Conservation (phyloP, 345 rosid species). For the Eucalyptus paniculata region DNA sequence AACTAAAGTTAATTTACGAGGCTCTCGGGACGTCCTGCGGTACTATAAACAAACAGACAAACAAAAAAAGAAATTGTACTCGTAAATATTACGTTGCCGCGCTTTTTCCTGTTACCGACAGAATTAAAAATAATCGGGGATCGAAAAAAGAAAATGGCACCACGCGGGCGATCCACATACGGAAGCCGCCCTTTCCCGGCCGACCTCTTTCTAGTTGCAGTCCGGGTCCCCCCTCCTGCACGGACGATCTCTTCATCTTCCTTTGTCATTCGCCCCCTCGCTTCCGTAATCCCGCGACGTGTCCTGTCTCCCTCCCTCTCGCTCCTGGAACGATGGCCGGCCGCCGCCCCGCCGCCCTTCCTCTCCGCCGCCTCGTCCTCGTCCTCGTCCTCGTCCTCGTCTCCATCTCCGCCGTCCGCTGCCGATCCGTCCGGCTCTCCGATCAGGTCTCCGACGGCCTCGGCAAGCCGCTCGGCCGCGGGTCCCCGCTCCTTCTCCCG, state of each 20-base stretch:
- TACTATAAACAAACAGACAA: neutral
- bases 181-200: neutral
- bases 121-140: neutral
- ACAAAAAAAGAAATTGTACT: neutral
- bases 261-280: fast-evolving
- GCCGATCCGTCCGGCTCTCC: slow-evolving; percentile 2
- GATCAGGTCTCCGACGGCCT: slow-evolving; percentile 17
- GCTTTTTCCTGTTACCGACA: neutral
- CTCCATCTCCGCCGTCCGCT: slow-evolving; percentile 2
- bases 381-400: neutral
- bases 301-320: neutral
- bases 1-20: neutral
- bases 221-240: no score
- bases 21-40: neutral
- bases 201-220: neutral
- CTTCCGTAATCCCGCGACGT: neutral
- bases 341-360: neutral
- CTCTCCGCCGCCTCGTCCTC: neutral
- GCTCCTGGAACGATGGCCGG: neutral
- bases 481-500: neutral
- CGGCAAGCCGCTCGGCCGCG: neutral
- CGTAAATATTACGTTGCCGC: neutral
- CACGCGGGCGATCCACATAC: neutral
- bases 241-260: neutral
- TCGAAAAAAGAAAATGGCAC: neutral